Base-by-base conservation (phyloP, 1,139 yeast species). In the Lizanozyma gosingica region DNA sequence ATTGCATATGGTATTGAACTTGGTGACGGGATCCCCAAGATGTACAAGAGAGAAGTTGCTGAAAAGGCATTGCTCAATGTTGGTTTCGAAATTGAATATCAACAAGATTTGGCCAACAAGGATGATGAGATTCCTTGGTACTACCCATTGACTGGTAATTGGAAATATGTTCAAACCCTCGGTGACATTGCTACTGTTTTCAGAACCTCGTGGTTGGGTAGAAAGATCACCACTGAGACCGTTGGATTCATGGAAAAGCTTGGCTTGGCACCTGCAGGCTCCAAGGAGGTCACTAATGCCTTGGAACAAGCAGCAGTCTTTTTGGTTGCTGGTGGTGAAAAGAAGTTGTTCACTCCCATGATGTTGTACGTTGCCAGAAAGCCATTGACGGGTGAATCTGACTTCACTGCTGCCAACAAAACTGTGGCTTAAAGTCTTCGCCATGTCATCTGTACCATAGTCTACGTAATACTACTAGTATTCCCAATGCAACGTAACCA, bases 1-100 rank as follows among this genome's bases (percentile, higher is more conserved):
- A 85, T 92, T 52, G 94, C 95, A 37, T 92, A 92, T 65, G 97
- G 97, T 60, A 94, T 92, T 56, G 98, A 92, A 68, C 77, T 92
- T 48, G 98, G 98, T 58, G 97, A 92, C 62, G 98, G 98, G 67
- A 92, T 92, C 56, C 97, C 98, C 60, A 90, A 92, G 71, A 92
- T 92, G 98, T 88, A 77, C 76, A 67, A 71, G 54, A 78, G 79
- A 52, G 76, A 80, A 48, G 97, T 87, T 54, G 97, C 98, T 37
- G 83, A 79, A 59, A 67, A 83, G 47, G 98, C 98, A 16, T 74
- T 94, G 57, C 72, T 78, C 62, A 74, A 73, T 41, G 97, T 87
- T 50, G 99, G 99, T 14, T 92, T 92, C 62, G 83, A 85, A 52
- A 68, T 92, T 52, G 75, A 76, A 55, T 76, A 74, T 60, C 77